Evolutionary conservation across 116 monocot genomes (phyloP).

Genomic region (Trichopus zeylanicus): DNA sequence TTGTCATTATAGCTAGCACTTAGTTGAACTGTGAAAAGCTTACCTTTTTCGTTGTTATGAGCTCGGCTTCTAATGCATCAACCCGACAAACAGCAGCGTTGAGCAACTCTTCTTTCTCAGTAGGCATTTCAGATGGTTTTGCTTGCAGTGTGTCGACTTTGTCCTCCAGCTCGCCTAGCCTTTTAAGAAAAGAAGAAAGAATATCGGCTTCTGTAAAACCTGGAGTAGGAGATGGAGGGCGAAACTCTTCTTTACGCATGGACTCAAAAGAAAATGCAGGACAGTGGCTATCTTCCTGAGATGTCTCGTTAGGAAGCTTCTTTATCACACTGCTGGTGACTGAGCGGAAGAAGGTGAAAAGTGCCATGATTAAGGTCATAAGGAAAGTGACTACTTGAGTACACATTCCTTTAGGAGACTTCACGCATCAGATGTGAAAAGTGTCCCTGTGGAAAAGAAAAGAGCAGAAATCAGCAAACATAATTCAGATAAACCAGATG

Average conservation of each 20-base stretch:
- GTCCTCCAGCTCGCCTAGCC: slow-evolving; percentile 69
- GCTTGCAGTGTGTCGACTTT: slow-evolving; percentile 56
- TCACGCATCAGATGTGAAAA: slow-evolving; percentile 7
- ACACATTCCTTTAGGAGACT: slow-evolving; percentile 11
- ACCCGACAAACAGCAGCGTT: slow-evolving; percentile 72
- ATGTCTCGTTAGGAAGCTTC: slow-evolving; percentile 12
- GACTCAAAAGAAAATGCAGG: slow-evolving; percentile 7
- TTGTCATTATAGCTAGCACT: too few species aligned
- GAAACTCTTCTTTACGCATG: slow-evolving; percentile 27
- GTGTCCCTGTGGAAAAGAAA: slow-evolving; percentile 9
- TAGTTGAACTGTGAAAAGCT: background rate
- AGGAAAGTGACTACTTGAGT: slow-evolving; percentile 15
- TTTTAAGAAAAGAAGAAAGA: slow-evolving; percentile 42
- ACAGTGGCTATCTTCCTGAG: slow-evolving; percentile 4
- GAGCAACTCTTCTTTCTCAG: slow-evolving; percentile 76
- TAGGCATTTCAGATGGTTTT: slow-evolving; percentile 68
- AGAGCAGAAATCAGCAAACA: background rate
- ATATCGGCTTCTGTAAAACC: slow-evolving; percentile 26
- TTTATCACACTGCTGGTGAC: slow-evolving; percentile 9
- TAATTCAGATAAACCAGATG: too few species aligned
- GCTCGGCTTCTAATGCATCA: slow-evolving; percentile 89
- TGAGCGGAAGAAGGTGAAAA: slow-evolving; percentile 22
- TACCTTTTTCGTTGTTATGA: slow-evolving; percentile 84
- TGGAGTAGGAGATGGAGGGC: slow-evolving; percentile 60
- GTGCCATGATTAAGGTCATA: slow-evolving; percentile 33